These are phyloP conservation scores for Sporisorium sorghi DNA, from an alignment of 1,284 basidiomycete genomes.

Conservation along the genomic window DNA sequence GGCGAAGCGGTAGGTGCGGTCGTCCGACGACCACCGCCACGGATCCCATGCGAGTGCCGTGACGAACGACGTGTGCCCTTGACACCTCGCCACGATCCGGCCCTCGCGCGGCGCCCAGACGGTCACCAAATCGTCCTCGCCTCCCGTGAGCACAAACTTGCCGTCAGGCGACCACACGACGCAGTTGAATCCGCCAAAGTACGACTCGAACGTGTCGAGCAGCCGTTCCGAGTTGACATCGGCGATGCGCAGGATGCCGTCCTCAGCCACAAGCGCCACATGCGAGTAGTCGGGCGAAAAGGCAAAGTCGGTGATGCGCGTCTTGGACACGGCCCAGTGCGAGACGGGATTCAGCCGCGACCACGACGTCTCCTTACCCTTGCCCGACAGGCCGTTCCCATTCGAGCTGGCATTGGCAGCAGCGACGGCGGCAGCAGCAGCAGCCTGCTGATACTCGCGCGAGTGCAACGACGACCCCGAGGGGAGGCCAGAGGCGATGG, in stretches of 20 bases:
- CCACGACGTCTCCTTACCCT: slow-evolving; percentile 50
- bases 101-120: slow-evolving; percentile 62
- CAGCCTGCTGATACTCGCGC: slow-evolving; percentile 41
- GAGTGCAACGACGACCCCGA: slow-evolving; percentile 23
- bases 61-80: slow-evolving; percentile 95
- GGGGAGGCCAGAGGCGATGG: slow-evolving; percentile 44
- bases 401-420: slow-evolving; percentile 30
- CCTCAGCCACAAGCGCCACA: slow-evolving; percentile 59
- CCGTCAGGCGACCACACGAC: slow-evolving; percentile 95
- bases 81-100: slow-evolving; percentile 88
- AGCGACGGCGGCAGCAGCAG: slow-evolving; percentile 36
- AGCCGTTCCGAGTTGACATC: slow-evolving; percentile 60
- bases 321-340: slow-evolving; percentile 56
- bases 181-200: slow-evolving; percentile 75
- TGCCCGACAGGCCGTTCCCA: slow-evolving; percentile 45
- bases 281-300: slow-evolving; percentile 60
- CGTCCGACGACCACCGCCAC: slow-evolving; percentile 74
- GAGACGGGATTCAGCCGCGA: slow-evolving; percentile 58
- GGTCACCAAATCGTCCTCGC: slow-evolving; percentile 92
- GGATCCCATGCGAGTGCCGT: slow-evolving; percentile 90
- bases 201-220: slow-evolving; percentile 56
- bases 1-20: slow-evolving; percentile 60
- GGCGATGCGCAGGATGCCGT: slow-evolving; percentile 60
- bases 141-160: slow-evolving; percentile 86
- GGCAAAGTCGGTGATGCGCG: slow-evolving; percentile 59